Conservation (phyloP, 176 grass and related monocot species). For the Carex kokanica region DNA sequence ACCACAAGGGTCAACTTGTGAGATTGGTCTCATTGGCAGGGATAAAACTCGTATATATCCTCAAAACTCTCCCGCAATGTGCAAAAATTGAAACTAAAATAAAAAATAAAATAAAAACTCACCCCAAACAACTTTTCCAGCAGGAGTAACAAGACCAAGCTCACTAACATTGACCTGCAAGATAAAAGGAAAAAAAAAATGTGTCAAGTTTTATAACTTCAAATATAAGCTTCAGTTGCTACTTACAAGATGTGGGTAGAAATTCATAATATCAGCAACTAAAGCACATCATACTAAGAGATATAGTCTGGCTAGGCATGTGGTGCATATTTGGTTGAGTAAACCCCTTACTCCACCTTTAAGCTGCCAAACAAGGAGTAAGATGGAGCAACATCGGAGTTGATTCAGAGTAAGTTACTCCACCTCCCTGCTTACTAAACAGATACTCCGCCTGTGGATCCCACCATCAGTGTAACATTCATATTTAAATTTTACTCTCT, state of each 20-base stretch:
- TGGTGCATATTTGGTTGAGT: no score
- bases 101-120: conserved; percentile 8
- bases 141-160: conserved; percentile 86
- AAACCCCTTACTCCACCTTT: no score
- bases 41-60: background rate
- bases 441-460: no score
- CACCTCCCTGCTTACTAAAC: no score
- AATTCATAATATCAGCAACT: background rate
- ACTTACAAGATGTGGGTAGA: background rate
- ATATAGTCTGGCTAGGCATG: background rate
- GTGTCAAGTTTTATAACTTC: background rate
- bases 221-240: background rate
- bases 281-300: background rate
- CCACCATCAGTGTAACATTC: no score
- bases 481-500: no score
- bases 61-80: background rate
- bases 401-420: no score
- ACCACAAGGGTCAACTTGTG: background rate
- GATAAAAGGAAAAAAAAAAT: background rate
- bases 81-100: background rate
- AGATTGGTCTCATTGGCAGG: background rate
- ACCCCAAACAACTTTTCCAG: conserved; percentile 98
- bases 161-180: conserved; percentile 88
- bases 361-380: no score
- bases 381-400: no score